Percentiles rank a stretch among this genome's conserved stretches.
Evolutionary conservation across 73 alveolate genomes (phyloP).

Genomic region (Tetrahymena malaccensis): DNA sequence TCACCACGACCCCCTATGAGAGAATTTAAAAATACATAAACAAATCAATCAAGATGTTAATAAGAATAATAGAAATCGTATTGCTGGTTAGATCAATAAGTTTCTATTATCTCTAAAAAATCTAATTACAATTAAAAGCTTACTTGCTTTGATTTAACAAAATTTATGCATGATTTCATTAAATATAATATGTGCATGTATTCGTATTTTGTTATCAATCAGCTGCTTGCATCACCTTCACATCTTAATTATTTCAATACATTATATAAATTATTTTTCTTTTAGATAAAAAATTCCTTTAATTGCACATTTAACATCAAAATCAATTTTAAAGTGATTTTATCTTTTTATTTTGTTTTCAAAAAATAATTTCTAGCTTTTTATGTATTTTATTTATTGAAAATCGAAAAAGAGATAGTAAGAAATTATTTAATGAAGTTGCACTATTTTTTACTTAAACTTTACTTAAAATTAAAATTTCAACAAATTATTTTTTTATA

Average conservation of each 20-base stretch:
- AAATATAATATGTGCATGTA: neutral
- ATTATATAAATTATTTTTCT: neutral
- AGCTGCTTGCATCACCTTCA: neutral
- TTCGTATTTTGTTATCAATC: neutral
- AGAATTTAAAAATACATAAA: neutral
- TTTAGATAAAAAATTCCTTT: neutral
- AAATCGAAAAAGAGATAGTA: no score
- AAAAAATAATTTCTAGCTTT: no score
- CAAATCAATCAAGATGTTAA: neutral
- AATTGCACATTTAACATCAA: neutral
- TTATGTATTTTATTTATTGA: no score
- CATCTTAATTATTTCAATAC: no score
- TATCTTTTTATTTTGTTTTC: no score
- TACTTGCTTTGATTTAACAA: neutral
- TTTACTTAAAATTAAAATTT: no score
- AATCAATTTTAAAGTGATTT: neutral
- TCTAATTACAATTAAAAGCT: neutral
- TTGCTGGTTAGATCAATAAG: neutral
- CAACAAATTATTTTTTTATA: no score
- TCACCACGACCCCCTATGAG: conserved; percentile 45
- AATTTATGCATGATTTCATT: neutral
- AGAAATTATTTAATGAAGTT: no score
- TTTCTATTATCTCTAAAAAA: neutral
- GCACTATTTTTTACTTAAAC: no score
- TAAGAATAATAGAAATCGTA: neutral